A percentile compares a stretch with the other conserved stretches of the same genome.
These are phyloP conservation scores for Macrophomina phaseolina DNA, from an alignment of 2,329 filamentous ascomycete genomes.

Conservation along the genomic window DNA sequence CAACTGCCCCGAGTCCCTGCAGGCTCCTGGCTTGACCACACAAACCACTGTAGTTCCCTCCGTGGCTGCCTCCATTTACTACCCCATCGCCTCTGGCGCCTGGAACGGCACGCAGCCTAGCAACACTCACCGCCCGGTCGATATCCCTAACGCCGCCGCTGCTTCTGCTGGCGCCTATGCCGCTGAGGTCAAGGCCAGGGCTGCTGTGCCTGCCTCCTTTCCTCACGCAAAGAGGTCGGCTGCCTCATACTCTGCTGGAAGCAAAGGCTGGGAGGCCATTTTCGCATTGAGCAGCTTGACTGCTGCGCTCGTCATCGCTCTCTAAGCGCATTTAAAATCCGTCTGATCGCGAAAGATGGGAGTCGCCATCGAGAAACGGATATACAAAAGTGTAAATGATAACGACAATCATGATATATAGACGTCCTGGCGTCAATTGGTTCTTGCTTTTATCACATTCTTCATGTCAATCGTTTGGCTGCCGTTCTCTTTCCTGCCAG, in stretches of 20 bases:
- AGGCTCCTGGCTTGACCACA: not conserved
- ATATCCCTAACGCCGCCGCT: not conserved
- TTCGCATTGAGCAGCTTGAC: not conserved
- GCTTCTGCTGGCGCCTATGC: not conserved
- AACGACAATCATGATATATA: conserved; percentile 3
- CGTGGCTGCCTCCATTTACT: not conserved
- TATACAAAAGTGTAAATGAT: not conserved
- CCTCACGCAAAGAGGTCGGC: conserved; percentile 6
- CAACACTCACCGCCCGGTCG: not conserved
- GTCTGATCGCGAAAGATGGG: not conserved
- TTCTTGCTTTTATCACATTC: not conserved
- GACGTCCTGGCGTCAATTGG: not conserved
- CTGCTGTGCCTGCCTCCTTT: not conserved
- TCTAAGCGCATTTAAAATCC: not conserved
- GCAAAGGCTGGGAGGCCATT: not conserved
- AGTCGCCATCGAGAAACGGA: not conserved
- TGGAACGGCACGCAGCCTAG: not conserved
- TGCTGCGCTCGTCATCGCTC: not conserved
- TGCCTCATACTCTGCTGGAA: not conserved
- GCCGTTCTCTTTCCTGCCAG: conserved; percentile 1
- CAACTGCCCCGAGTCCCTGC: not conserved
- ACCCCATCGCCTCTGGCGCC: not conserved
- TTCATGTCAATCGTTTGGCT: conserved; percentile 5
- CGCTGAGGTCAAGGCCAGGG: not conserved
- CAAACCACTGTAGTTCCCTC: not conserved